Evolutionary conservation across 371 early-diverging fungal genomes (phyloP).

Genomic region (Mucor plumbeus): DNA sequence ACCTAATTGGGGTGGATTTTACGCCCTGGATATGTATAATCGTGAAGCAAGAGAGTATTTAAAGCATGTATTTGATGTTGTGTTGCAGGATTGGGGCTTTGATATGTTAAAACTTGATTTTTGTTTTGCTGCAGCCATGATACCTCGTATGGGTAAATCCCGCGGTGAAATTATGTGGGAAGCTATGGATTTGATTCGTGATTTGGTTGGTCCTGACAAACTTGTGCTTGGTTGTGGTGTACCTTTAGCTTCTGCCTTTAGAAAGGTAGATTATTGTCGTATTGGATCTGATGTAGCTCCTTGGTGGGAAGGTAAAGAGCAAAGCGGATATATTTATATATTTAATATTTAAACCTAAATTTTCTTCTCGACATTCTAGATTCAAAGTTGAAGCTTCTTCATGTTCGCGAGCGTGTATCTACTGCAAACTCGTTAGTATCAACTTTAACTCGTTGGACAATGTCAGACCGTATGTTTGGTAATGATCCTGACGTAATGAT

Average conservation of each 20-base stretch:
- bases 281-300: slow-evolving; percentile 67
- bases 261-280: slow-evolving; percentile 63
- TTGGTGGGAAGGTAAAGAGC: slow-evolving; percentile 55
- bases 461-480: slow-evolving; percentile 66
- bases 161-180: slow-evolving; percentile 69
- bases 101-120: slow-evolving; percentile 67
- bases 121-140: slow-evolving; percentile 65
- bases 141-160: slow-evolving; percentile 57
- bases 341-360: too few species aligned
- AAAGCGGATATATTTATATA: too few species aligned
- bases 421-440: slow-evolving; percentile 62
- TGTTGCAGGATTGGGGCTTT: slow-evolving; percentile 60
- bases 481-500: slow-evolving; percentile 70
- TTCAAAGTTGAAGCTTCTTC: slow-evolving; percentile 52
- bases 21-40: slow-evolving; percentile 60
- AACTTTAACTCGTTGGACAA: slow-evolving; percentile 59
- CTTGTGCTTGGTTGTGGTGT: slow-evolving; percentile 65
- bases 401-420: slow-evolving; percentile 67
- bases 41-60: slow-evolving; percentile 52
- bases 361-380: slow-evolving; percentile 20
- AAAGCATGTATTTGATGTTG: slow-evolving; percentile 54
- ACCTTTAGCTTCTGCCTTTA: slow-evolving; percentile 58
- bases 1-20: slow-evolving; percentile 59
- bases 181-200: slow-evolving; percentile 59
- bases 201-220: slow-evolving; percentile 54